These are phyloP conservation scores for Danielozyma ontarioensis DNA, from an alignment of 805 yeast genomes.

Conservation along the genomic window DNA sequence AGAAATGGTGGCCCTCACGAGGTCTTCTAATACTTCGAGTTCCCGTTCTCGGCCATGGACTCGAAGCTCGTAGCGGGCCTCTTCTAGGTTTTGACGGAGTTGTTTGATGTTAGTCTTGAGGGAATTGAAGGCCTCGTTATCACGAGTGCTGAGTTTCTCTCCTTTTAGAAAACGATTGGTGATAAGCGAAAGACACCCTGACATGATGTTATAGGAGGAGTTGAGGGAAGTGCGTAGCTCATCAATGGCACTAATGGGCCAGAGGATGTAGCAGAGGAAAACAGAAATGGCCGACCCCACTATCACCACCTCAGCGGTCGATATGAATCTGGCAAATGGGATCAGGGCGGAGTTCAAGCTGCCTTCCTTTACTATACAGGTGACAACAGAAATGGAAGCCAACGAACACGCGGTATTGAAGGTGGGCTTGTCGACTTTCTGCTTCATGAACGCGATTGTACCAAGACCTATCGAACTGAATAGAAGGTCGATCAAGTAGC, in stretches of 20 bases:
- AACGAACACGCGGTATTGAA: conserved; percentile 80
- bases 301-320: conserved; percentile 53
- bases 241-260: conserved; percentile 57
- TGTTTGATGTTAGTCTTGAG: conserved; percentile 36
- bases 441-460: conserved; percentile 63
- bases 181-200: conserved; percentile 42
- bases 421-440: conserved; percentile 57
- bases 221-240: conserved; percentile 43
- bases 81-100: conserved; percentile 44
- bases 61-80: conserved; percentile 57
- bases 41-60: conserved; percentile 53
- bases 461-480: conserved; percentile 57
- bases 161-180: conserved; percentile 48
- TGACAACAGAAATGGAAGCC: conserved; percentile 65
- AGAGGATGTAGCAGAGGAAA: conserved; percentile 53
- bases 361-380: conserved; percentile 72
- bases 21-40: conserved; percentile 36
- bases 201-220: conserved; percentile 47
- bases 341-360: conserved; percentile 53
- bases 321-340: conserved; percentile 49
- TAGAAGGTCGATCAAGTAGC: conserved; percentile 50
- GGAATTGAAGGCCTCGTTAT: conserved; percentile 27
- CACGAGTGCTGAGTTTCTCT: conserved; percentile 37
- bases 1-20: conserved; percentile 49
- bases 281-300: conserved; percentile 59